Evolutionary conservation across 805 yeast species (phyloP).

Genomic region (Metschnikowia lunata): DNA sequence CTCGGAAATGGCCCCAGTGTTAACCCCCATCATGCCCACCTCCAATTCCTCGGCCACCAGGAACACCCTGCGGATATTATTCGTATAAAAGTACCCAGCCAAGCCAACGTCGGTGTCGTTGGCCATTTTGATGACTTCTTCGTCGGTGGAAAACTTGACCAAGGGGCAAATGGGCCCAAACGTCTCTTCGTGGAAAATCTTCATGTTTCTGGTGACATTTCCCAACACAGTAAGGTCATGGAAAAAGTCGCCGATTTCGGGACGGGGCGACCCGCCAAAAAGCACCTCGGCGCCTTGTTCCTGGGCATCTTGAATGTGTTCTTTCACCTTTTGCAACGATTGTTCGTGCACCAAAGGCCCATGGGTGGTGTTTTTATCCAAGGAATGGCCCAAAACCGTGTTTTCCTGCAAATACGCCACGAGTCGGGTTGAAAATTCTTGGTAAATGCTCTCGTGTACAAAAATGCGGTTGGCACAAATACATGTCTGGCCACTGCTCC

Average conservation of each 20-base stretch:
- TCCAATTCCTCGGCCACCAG: slow-evolving; percentile 64
- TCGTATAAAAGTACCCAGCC: slow-evolving; percentile 71
- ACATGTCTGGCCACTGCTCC: slow-evolving; percentile 21
- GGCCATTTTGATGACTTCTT: slow-evolving; percentile 58
- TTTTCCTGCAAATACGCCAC: slow-evolving; percentile 15
- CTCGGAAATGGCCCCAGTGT: slow-evolving; percentile 68
- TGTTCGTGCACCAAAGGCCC: slow-evolving; percentile 70
- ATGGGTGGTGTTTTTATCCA: slow-evolving; percentile 55
- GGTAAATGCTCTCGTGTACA: slow-evolving; percentile 17
- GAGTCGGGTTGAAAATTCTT: slow-evolving; percentile 13
- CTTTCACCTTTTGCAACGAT: slow-evolving; percentile 56
- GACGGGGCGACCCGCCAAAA: slow-evolving; percentile 53
- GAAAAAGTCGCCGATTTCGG: slow-evolving; percentile 58
- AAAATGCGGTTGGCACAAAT: slow-evolving; percentile 20
- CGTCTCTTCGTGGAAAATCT: slow-evolving; percentile 64
- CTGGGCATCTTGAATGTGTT: slow-evolving; percentile 64
- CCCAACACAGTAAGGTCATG: slow-evolving; percentile 65
- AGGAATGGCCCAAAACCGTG: slow-evolving; percentile 59
- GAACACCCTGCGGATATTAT: slow-evolving; percentile 50
- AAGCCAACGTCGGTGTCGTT: slow-evolving; percentile 69
- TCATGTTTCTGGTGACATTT: slow-evolving; percentile 55
- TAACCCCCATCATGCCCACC: slow-evolving; percentile 79
- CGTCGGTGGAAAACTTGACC: slow-evolving; percentile 58
- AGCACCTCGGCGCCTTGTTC: slow-evolving; percentile 60
- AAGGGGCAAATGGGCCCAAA: slow-evolving; percentile 80